phyloP scores from a whole-genome alignment of 179 eudicot species.

The Amaranthus tricolor region DNA sequence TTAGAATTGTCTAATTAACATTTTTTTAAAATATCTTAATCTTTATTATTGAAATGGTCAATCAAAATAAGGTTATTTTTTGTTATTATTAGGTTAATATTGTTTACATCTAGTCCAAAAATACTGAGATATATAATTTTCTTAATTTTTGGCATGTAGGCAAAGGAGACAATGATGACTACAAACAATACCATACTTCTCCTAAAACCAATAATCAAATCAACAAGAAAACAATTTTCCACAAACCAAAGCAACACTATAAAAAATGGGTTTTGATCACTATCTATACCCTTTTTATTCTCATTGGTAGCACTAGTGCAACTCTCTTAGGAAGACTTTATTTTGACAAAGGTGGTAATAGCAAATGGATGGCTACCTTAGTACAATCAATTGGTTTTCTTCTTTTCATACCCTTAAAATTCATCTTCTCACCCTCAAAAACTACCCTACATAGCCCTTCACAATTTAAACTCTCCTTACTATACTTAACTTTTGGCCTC shows the following conservation, averaged over 20 bases:
- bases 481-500: slow-evolving; percentile 50
- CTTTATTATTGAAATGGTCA: too few relatives aligned
- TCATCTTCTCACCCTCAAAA: slow-evolving; percentile 20
- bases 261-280: slow-evolving; percentile 42
- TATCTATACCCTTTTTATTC: slow-evolving; percentile 38
- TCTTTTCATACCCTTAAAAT: slow-evolving; percentile 37
- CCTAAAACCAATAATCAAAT: background rate
- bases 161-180: slow-evolving; percentile 5
- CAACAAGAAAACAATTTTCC: background rate
- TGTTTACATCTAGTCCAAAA: too few relatives aligned
- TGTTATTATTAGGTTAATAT: too few relatives aligned
- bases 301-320: slow-evolving; percentile 52
- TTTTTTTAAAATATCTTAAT: too few relatives aligned
- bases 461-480: slow-evolving; percentile 5
- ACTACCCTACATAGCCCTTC: slow-evolving; percentile 18
- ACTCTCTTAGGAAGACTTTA: slow-evolving; percentile 56
- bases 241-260: slow-evolving; percentile 21
- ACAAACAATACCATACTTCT: background rate
- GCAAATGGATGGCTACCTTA: slow-evolving; percentile 49
- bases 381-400: slow-evolving; percentile 67
- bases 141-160: slow-evolving; percentile 15
- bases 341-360: slow-evolving; percentile 61
- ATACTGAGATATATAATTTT: too few relatives aligned
- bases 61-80: too few relatives aligned
- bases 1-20: too few relatives aligned